Conservation (phyloP, 2,329 filamentous ascomycete species). For the Hawksworthiomyces lignivorus region DNA sequence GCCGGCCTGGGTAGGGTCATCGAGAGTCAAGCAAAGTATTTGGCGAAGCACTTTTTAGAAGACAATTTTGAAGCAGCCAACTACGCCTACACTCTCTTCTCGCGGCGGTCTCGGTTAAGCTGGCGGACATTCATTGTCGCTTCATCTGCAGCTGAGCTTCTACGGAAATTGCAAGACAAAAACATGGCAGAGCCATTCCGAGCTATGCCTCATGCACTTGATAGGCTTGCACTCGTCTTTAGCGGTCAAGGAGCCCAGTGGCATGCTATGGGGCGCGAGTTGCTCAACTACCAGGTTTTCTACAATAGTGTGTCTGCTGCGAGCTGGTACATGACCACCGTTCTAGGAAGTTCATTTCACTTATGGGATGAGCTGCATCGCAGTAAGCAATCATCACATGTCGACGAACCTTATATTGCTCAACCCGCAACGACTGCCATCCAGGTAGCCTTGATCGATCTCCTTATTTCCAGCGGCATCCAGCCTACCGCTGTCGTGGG, state of each 20-base stretch:
- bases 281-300: slow-evolving; percentile 23
- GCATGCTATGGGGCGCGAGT: slow-evolving; percentile 29
- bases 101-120: slow-evolving; percentile 9
- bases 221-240: slow-evolving; percentile 23
- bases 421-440: slow-evolving; percentile 48
- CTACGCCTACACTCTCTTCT: slow-evolving; percentile 15
- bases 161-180: slow-evolving; percentile 22
- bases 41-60: background rate
- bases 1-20: slow-evolving; percentile 10
- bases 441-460: slow-evolving; percentile 35
- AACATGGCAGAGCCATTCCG: slow-evolving; percentile 5
- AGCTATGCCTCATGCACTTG: slow-evolving; percentile 4
- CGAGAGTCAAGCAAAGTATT: slow-evolving; percentile 7
- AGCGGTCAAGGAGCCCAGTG: slow-evolving; percentile 17
- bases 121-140: slow-evolving; percentile 14
- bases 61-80: slow-evolving; percentile 5
- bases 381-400: slow-evolving; percentile 10
- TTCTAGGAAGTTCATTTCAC: slow-evolving; percentile 18
- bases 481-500: slow-evolving; percentile 27
- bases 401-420: slow-evolving; percentile 24
- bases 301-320: slow-evolving; percentile 21
- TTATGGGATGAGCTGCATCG: slow-evolving; percentile 16
- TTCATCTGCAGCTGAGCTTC: slow-evolving; percentile 7
- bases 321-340: slow-evolving; percentile 18
- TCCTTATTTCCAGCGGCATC: slow-evolving; percentile 21